phyloP scores from a whole-genome alignment of 1,284 basidiomycete genomes.

The Retiboletus flavoniger region DNA sequence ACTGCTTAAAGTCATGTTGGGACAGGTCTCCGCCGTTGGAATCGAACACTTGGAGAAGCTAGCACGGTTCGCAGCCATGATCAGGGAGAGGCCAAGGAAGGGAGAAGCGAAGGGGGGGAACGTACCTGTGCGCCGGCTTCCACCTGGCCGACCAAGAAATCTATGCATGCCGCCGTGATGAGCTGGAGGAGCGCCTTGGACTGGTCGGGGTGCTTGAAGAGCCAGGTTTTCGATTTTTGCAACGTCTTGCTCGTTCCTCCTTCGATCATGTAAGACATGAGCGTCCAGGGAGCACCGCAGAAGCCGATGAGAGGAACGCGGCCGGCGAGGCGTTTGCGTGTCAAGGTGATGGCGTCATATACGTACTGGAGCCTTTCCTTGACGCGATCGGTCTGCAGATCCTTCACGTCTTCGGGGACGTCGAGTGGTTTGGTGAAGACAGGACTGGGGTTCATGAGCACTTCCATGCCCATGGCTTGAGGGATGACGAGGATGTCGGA shows the following conservation, averaged over 20 bases:
- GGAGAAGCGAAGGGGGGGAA: background rate
- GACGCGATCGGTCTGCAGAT: slow-evolving; percentile 70
- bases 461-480: slow-evolving; percentile 93
- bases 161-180: slow-evolving; percentile 83
- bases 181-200: slow-evolving; percentile 72
- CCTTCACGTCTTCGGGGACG: slow-evolving; percentile 69
- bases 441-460: slow-evolving; percentile 91
- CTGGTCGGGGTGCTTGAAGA: slow-evolving; percentile 85
- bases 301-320: slow-evolving; percentile 94
- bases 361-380: slow-evolving; percentile 86
- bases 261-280: slow-evolving; percentile 97
- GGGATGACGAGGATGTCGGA: slow-evolving; percentile 95
- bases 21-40: slow-evolving; percentile 92
- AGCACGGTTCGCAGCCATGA: background rate
- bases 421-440: slow-evolving; percentile 81
- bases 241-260: slow-evolving; percentile 88
- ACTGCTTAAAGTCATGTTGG: slow-evolving; percentile 78
- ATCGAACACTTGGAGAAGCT: slow-evolving; percentile 95
- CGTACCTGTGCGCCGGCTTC: slow-evolving; percentile 89
- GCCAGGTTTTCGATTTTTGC: slow-evolving; percentile 88
- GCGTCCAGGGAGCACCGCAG: slow-evolving; percentile 94
- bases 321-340: slow-evolving; percentile 74
- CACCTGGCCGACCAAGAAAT: slow-evolving; percentile 87
- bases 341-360: slow-evolving; percentile 84
- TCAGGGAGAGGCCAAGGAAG: background rate